phyloP scores from a whole-genome alignment of 257 asterid genomes.

The Solanum bulbocastanum region DNA sequence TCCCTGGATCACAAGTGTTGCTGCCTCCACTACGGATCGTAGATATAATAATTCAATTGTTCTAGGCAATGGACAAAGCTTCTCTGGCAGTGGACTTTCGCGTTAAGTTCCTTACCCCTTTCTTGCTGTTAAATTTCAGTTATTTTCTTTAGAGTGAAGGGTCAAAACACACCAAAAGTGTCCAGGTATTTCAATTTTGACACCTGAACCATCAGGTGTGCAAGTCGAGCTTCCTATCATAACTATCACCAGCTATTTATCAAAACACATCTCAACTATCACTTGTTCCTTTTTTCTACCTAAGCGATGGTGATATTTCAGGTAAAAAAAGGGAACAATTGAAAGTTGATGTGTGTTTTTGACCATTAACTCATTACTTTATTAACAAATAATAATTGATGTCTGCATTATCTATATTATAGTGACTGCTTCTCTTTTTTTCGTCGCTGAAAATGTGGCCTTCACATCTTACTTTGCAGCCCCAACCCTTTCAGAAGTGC shows the following conservation, averaged over 20 bases:
- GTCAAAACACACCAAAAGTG: not conserved
- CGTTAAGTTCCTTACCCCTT: conserved; percentile 20
- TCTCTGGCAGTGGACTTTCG: conserved; percentile 44
- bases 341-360: not conserved
- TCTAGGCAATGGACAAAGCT: conserved; percentile 40
- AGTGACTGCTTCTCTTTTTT: not conserved
- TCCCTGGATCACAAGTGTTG: conserved; percentile 64
- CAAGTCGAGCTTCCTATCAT: not conserved
- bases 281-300: not conserved
- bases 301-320: not conserved
- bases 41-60: conserved; percentile 34
- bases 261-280: not conserved
- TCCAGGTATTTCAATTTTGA: not conserved
- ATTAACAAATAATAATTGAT: not conserved
- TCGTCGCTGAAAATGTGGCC: not conserved
- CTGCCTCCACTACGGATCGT: conserved; percentile 55
- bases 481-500: conserved; percentile 35
- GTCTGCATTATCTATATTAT: not conserved
- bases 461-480: conserved; percentile 27
- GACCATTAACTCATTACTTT: not conserved
- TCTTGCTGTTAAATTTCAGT: not conserved
- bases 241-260: not conserved
- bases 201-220: not conserved
- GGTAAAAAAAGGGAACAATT: not conserved
- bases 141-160: not conserved